These are phyloP conservation scores for Nevesoporus exiguus DNA, from an alignment of 768 basidiomycete species.

Conservation along the genomic window DNA sequence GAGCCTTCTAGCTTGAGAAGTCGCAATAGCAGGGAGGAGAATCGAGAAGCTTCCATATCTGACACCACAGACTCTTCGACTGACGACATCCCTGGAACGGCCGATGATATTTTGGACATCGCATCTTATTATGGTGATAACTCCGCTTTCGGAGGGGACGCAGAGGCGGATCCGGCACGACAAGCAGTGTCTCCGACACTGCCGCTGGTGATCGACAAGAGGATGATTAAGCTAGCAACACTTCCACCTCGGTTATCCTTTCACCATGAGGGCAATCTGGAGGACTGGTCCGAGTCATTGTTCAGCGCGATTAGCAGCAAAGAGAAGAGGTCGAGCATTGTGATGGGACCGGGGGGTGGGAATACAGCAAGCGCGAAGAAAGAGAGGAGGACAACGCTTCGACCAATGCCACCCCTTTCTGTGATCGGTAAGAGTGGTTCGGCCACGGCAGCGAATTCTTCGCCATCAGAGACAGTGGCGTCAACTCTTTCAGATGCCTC, in stretches of 20 bases:
- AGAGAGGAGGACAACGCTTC: conserved; percentile 19
- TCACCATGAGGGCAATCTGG: conserved; percentile 46
- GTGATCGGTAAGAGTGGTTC: neutral
- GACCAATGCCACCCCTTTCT: conserved; percentile 7
- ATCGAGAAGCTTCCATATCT: neutral
- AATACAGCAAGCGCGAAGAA: conserved; percentile 6
- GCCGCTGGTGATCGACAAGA: conserved; percentile 33
- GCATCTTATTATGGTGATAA: conserved; percentile 19
- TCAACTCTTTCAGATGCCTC: conserved; percentile 15
- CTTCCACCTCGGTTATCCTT: conserved; percentile 55
- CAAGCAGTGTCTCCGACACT: conserved; percentile 22
- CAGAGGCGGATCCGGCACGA: conserved; percentile 7
- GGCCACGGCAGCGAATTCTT: conserved; percentile 1
- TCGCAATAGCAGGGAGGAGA: neutral
- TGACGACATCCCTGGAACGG: conserved; percentile 20
- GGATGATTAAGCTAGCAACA: conserved; percentile 14
- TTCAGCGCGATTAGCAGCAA: conserved; percentile 47
- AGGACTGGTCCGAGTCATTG: conserved; percentile 53
- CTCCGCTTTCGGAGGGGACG: conserved; percentile 2
- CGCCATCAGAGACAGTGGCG: conserved; percentile 1
- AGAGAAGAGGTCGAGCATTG: conserved; percentile 15
- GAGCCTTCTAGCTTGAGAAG: conserved; percentile 8
- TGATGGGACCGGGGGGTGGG: neutral
- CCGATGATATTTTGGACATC: conserved; percentile 29
- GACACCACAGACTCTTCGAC: neutral